phyloP scores from a whole-genome alignment of 345 rosid species.

The Populus alba region DNA sequence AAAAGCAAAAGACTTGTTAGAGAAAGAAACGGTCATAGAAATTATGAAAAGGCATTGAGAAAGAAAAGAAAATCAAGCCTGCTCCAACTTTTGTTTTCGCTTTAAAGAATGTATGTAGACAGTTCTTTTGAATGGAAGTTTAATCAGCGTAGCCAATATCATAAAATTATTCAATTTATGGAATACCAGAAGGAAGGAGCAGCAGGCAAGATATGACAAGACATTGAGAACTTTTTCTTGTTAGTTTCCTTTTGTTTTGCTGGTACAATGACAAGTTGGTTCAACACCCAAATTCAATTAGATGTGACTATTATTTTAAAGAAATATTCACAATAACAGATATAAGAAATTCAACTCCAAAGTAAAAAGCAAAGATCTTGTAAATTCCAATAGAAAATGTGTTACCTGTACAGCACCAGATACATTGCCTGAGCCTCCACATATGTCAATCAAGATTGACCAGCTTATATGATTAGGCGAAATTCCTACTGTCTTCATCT shows the following conservation, averaged over 20 bases:
- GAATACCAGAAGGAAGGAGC: not conserved
- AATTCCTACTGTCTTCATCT: constrained; percentile 75
- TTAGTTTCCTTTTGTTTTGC: not conserved
- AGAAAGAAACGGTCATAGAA: not conserved
- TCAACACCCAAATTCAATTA: constrained; percentile 5
- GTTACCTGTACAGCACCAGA: constrained; percentile 77
- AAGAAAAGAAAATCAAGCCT: not conserved
- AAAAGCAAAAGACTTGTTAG: not conserved
- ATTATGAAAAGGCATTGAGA: not conserved
- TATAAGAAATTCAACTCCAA: not conserved
- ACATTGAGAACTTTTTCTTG: not conserved
- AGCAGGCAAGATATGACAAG: not conserved
- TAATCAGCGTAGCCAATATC: not conserved
- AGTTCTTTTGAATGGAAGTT: not conserved
- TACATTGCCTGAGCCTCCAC: constrained; percentile 69
- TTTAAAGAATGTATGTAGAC: not conserved
- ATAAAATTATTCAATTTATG: not conserved
- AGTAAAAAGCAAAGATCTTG: not conserved
- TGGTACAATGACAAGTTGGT: not conserved
- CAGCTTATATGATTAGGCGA: constrained; percentile 75
- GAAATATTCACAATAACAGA: not conserved
- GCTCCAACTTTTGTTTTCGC: not conserved
- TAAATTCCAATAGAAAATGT: constrained; percentile 7
- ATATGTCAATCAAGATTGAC: constrained; percentile 76
- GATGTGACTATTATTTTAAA: not conserved